phyloP scores from a whole-genome alignment of 2,329 filamentous ascomycete genomes.

The Didymella pomorum region DNA sequence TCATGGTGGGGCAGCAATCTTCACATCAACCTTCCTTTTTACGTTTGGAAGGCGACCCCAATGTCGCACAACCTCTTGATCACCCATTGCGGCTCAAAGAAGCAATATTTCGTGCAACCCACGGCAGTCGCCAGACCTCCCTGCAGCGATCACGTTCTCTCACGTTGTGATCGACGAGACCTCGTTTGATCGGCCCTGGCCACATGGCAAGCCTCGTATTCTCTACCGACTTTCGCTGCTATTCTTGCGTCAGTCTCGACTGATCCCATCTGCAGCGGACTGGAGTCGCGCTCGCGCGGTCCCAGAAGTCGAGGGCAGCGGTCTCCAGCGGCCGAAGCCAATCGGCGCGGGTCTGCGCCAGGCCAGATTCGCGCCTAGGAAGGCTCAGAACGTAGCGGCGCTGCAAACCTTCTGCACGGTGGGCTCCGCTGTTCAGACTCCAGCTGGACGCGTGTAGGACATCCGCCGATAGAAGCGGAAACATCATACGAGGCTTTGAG shows the following conservation, averaged over 20 bases:
- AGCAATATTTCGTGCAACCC: slow-evolving; percentile 3
- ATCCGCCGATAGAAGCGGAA: slow-evolving; percentile 2
- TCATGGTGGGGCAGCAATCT: neutral
- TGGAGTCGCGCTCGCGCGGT: slow-evolving; percentile 2
- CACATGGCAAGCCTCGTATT: slow-evolving; percentile 15
- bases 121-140: slow-evolving; percentile 14
- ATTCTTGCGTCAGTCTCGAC: slow-evolving; percentile 3
- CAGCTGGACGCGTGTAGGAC: slow-evolving; percentile 1
- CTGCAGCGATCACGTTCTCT: slow-evolving; percentile 4
- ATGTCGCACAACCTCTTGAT: slow-evolving; percentile 15
- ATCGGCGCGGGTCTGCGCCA: neutral
- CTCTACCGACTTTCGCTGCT: slow-evolving; percentile 8
- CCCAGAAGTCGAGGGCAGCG: neutral
- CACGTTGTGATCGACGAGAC: slow-evolving; percentile 1
- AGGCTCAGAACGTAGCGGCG: slow-evolving; percentile 3
- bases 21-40: slow-evolving; percentile 4
- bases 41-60: slow-evolving; percentile 1
- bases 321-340: neutral
- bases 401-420: slow-evolving; percentile 1
- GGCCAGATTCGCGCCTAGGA: slow-evolving; percentile 5
- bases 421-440: slow-evolving; percentile 3
- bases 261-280: neutral
- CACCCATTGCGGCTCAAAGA: slow-evolving; percentile 1
- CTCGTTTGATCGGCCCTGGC: slow-evolving; percentile 5
- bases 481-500: neutral